Base-by-base conservation (phyloP, 2,329 filamentous ascomycete genomes). In the Alternaria hordeiaustralica region DNA sequence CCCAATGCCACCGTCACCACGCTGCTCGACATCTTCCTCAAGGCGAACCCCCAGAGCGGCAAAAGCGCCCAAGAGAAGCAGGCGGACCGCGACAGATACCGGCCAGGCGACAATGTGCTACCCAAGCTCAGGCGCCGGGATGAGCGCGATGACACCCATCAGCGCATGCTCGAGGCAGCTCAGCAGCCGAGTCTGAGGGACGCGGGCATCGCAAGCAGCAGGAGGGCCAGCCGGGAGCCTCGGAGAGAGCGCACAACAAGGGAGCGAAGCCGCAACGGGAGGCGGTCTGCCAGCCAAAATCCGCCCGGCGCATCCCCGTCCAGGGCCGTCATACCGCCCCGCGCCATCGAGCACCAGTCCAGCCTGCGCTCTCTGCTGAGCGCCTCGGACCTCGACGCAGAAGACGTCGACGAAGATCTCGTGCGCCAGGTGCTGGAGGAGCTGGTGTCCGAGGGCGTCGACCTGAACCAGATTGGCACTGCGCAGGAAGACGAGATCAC, bases 1-100 rank as follows among this genome's bases (percentile, higher is more conserved):
- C 93, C 93, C 75, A 96, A 98, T 87, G 93, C 96, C 61, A 94
- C 92, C 23, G 92, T 97, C 55, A 94, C 90, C 9, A 97, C 94
- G 2, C 84, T 98, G 49, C 83, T 99, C 63, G 95, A 98, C 60
- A 95, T 97, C 87, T 94, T 92, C 71, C 82, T 97, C 36, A 85
- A 89, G 25, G 89, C 92, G 47, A 93, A 97, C 74, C 95, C 96
- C 2, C 88, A 88, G 18, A 91, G 91, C 71, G 89, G 84, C 25
- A 92, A 90, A 75, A 85, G 88, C 0, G 85, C 86, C 0, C 85
- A 87, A 8, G 96, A 99, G 76, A 94, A 91, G 80, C 86, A 88
- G 49, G 92, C 94, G 68, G 89, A 96, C 82, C 87, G 87, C 33
- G 84, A 84, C 68, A 90, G 90, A 71, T 98, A 97, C 80, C 93